Base-by-base conservation (phyloP, 345 rosid genomes). In the Eucalyptus regnans region DNA sequence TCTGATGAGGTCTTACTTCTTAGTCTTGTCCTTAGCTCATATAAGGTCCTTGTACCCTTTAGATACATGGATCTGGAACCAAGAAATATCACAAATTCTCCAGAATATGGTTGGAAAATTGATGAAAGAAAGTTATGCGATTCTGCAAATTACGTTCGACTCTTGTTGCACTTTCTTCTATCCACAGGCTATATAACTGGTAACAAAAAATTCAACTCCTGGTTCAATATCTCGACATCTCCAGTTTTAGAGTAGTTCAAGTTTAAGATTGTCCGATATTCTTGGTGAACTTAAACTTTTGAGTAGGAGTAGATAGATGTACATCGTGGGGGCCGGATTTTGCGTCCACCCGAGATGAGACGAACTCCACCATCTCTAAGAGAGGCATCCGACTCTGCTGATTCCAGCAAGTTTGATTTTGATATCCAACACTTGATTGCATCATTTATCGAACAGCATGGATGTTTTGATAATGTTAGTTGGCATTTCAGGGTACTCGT, bases 281-380 rank as follows among this genome's bases (percentile, higher is more conserved):
- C 41, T 33, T 5, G 13, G 43, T 68, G 81, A 68, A 33, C 80
- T 33, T 7, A 31, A 68, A 33, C 80, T 33, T 33, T 68, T 37
- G 27, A 5, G 79, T 31, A 31, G 46, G 11, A 20, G 8, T 20
- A n/a, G 5, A 64, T 8, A 6, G 27, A 37, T 3, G 46, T 20
- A 22, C 0, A 25, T 0, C 29, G 48, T 20, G 29, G 27, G 37
- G 81, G 4, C 0, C 0, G 0, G 25, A 18, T 37, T 68, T 68
- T 33, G 33, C 44, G 11, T 66, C 79, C 37, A n/a, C 23, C 23
- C 2, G 4, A 5, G 23, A 33, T 68, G 80, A 68, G 43, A 68
- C 16, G 4, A 68, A 0, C 44, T 68, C 12, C 79, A 31, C 79
- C 80, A 68, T 33, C 44, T 17, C 80, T 31, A 68, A 9, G 22